Percentiles rank a stretch among this genome's conserved stretches.
phyloP scores from a whole-genome alignment of 2,329 filamentous ascomycete species.

The Boeremia lycopersici region DNA sequence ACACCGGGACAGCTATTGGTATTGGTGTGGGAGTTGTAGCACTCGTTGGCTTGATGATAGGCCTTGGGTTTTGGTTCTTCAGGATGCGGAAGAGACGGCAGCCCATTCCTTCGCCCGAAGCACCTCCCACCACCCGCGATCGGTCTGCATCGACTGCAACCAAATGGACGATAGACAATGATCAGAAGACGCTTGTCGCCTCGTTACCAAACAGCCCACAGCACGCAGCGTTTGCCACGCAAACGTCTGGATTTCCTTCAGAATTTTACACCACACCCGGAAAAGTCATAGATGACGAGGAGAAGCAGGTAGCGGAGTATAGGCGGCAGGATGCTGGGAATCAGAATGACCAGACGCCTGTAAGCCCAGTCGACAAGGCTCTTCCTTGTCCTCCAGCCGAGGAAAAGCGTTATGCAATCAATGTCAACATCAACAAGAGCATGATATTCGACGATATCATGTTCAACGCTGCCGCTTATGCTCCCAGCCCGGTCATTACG shows the following conservation, averaged over 20 bases:
- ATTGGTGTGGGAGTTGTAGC: slow-evolving; percentile 35
- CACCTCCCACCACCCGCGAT: slow-evolving; percentile 11
- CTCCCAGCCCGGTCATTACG: slow-evolving; percentile 16
- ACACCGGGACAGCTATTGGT: slow-evolving; percentile 30
- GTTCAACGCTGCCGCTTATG: slow-evolving; percentile 23
- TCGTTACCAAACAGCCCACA: slow-evolving; percentile 34
- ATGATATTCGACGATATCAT: slow-evolving; percentile 36
- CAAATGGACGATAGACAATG: slow-evolving; percentile 20
- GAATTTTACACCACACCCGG: slow-evolving; percentile 21
- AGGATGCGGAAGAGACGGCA: slow-evolving; percentile 21
- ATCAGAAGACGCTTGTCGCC: slow-evolving; percentile 34
- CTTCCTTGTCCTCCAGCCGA: slow-evolving; percentile 25
- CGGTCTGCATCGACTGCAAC: slow-evolving; percentile 28
- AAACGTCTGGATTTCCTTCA: slow-evolving; percentile 14
- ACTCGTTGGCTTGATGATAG: slow-evolving; percentile 28
- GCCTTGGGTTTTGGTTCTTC: slow-evolving; percentile 32
- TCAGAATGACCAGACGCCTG: background rate
- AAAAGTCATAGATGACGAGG: slow-evolving; percentile 8
- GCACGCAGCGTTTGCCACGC: slow-evolving; percentile 19
- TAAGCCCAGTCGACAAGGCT: slow-evolving; percentile 7
- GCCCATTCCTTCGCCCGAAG: slow-evolving; percentile 22
- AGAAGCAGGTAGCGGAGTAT: slow-evolving; percentile 3
- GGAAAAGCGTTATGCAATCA: slow-evolving; percentile 29
- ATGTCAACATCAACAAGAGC: slow-evolving; percentile 38
- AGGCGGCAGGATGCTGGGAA: background rate